These are phyloP conservation scores for Cladophialophora bantiana DNA, from an alignment of 2,329 filamentous ascomycete genomes.

Conservation along the genomic window DNA sequence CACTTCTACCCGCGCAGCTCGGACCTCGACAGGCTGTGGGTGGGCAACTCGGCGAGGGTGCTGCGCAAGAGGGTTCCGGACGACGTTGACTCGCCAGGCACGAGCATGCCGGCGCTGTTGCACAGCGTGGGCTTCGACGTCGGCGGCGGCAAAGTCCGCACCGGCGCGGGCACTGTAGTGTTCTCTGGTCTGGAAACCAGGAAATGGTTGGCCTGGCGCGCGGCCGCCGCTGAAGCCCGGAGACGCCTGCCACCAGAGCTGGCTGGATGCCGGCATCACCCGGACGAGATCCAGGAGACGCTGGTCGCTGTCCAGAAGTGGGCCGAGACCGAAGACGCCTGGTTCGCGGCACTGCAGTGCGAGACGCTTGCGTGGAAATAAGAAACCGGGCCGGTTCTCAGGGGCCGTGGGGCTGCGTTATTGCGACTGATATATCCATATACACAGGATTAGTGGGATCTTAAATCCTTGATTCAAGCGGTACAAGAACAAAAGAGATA, in stretches of 20 bases:
- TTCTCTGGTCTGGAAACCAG: constrained; percentile 42
- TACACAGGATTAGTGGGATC: background rate
- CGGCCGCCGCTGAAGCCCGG: constrained; percentile 41
- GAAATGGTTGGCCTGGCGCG: constrained; percentile 43
- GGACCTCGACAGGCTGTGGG: constrained; percentile 46
- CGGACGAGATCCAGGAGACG: constrained; percentile 48
- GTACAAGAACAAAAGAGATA: no score
- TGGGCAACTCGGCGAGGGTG: constrained; percentile 39
- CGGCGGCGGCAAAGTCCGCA: constrained; percentile 41
- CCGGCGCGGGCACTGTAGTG: constrained; percentile 45
- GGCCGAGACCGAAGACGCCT: constrained; percentile 50
- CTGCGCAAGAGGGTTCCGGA: constrained; percentile 36
- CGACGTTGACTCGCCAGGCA: constrained; percentile 35
- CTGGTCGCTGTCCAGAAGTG: constrained; percentile 44
- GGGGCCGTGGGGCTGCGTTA: background rate
- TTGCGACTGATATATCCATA: background rate
- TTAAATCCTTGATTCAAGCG: background rate
- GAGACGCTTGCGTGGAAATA: constrained; percentile 55
- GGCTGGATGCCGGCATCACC: constrained; percentile 47
- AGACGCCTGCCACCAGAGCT: constrained; percentile 48
- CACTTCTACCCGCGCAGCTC: constrained; percentile 46
- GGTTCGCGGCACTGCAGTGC: constrained; percentile 47
- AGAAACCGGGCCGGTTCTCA: background rate
- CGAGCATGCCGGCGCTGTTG: constrained; percentile 44
- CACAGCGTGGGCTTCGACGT: constrained; percentile 44